phyloP scores from a whole-genome alignment of 257 asterid species.

The Ilex aquifolium region DNA sequence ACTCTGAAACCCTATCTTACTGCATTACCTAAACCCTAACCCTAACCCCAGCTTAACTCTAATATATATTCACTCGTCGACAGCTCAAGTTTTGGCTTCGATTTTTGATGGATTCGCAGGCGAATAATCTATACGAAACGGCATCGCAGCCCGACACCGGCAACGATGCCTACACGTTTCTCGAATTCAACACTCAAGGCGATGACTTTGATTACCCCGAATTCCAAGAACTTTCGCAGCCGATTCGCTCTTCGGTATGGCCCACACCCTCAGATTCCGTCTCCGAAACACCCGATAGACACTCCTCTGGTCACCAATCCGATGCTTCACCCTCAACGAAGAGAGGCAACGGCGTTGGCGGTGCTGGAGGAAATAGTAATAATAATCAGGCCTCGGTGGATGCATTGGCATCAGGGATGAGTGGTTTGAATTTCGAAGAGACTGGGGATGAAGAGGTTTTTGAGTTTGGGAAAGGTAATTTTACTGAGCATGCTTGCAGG shows the following conservation, averaged over 20 bases:
- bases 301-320: slow-evolving; percentile 30
- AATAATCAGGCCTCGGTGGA: slow-evolving; percentile 66
- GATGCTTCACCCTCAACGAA: slow-evolving; percentile 38
- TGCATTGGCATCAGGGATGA: slow-evolving; percentile 87
- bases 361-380: background rate
- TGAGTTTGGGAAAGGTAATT: slow-evolving; percentile 89
- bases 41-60: background rate
- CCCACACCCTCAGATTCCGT: slow-evolving; percentile 69
- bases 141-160: slow-evolving; percentile 97
- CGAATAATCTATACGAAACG: slow-evolving; percentile 74
- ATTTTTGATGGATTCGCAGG: slow-evolving; percentile 62
- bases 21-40: no score
- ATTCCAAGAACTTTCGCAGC: slow-evolving; percentile 88
- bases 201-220: slow-evolving; percentile 91
- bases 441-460: slow-evolving; percentile 87
- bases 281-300: slow-evolving; percentile 32
- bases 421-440: slow-evolving; percentile 90
- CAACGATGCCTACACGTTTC: slow-evolving; percentile 80
- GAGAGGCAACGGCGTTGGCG: slow-evolving; percentile 9
- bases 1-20: no score
- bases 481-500: slow-evolving; percentile 84
- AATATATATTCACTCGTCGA: background rate
- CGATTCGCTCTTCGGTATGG: slow-evolving; percentile 63
- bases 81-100: background rate
- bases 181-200: slow-evolving; percentile 89